Evolutionary conservation across 305 asterid genomes (phyloP).

Genomic region (Fraxinus xanthoxyloides): DNA sequence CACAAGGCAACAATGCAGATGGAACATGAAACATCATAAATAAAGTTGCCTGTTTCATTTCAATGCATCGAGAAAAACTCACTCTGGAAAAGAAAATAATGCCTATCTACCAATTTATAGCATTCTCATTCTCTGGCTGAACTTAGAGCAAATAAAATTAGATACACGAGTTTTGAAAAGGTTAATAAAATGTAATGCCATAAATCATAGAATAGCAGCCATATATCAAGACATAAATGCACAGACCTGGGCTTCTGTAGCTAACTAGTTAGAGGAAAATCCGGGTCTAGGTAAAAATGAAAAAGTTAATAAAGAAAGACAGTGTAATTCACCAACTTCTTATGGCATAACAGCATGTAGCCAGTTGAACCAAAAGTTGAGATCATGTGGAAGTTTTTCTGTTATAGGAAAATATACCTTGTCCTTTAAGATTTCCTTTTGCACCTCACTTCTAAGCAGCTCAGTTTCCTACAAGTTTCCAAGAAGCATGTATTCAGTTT

Average conservation of each 20-base stretch:
- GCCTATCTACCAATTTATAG: background rate
- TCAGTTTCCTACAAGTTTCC: slow-evolving; percentile 42
- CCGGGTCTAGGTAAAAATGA: background rate
- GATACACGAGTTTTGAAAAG: background rate
- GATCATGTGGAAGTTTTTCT: background rate
- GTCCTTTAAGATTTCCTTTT: slow-evolving; percentile 33
- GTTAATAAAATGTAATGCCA: background rate
- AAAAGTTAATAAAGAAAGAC: background rate
- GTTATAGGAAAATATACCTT: slow-evolving; percentile 35
- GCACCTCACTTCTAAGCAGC: slow-evolving; percentile 42
- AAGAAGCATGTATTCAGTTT: slow-evolving; percentile 8
- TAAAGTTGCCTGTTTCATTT: background rate
- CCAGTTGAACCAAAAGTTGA: background rate
- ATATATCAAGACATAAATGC: background rate
- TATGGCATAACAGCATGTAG: background rate
- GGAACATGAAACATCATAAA: background rate
- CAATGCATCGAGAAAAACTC: background rate
- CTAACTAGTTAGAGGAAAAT: background rate
- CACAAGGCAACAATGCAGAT: background rate
- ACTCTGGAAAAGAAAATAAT: background rate
- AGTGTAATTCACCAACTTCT: background rate
- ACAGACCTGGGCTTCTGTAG: background rate
- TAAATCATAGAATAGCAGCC: background rate
- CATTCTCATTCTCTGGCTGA: background rate
- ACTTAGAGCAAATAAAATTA: background rate